Evolutionary conservation across 768 basidiomycete genomes (phyloP).

Genomic region (Xerocomellus chrysenteron): DNA sequence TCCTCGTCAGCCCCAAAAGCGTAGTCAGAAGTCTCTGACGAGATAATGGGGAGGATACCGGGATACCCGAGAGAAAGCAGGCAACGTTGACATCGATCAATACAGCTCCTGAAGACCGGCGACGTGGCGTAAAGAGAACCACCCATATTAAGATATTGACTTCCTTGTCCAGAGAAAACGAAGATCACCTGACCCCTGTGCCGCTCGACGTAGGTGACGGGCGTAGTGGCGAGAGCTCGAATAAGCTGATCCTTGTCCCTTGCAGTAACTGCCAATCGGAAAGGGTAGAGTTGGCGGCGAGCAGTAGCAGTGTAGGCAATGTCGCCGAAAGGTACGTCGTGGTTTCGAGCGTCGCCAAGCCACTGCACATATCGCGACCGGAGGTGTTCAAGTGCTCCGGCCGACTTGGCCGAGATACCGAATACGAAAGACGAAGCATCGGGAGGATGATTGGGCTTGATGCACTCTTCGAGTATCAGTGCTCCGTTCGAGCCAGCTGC

Average conservation of each 20-base stretch:
- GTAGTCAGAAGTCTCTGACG: constrained; percentile 21
- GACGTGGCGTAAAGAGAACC: constrained; percentile 49
- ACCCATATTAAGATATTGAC: constrained; percentile 69
- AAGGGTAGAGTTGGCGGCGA: constrained; percentile 54
- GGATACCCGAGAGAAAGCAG: constrained; percentile 50
- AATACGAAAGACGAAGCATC: constrained; percentile 40
- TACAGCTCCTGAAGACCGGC: constrained; percentile 45
- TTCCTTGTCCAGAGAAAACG: constrained; percentile 74
- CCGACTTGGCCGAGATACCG: constrained; percentile 62
- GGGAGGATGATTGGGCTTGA: constrained; percentile 4
- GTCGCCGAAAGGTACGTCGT: constrained; percentile 39
- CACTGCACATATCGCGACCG: constrained; percentile 48
- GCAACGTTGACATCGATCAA: constrained; percentile 59
- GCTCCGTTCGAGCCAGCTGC: constrained; percentile 71
- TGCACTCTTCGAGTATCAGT: constrained; percentile 56
- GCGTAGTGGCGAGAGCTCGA: constrained; percentile 39
- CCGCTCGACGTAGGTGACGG: constrained; percentile 32
- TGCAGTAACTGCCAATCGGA: constrained; percentile 53
- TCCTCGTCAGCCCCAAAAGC: constrained; percentile 33
- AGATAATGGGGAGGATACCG: constrained; percentile 48
- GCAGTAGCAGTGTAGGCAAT: constrained; percentile 70
- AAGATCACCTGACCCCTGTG: constrained; percentile 46
- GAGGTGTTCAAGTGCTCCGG: constrained; percentile 44
- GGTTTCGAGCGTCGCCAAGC: constrained; percentile 37
- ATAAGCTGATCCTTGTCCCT: constrained; percentile 45